Percentiles rank a stretch among this genome's conserved stretches.
Conservation (phyloP, 164 flowering plant genomes). For the Sedum album region DNA sequence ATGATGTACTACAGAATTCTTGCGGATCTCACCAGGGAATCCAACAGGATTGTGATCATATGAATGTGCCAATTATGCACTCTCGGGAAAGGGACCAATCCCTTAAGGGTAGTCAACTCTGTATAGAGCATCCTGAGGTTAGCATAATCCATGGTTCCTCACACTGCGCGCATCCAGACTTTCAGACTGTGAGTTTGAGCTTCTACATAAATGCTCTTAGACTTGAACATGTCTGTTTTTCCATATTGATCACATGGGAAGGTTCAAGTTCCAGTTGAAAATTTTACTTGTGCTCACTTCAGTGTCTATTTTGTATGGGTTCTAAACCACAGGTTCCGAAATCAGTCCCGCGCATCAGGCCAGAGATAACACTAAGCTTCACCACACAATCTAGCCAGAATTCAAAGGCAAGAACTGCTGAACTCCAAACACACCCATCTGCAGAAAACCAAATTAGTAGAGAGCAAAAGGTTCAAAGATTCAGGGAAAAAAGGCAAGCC, state of each 20-base stretch:
- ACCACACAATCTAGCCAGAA: neutral
- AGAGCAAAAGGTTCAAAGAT: neutral
- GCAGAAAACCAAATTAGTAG: conserved; percentile 1
- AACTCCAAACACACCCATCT: neutral
- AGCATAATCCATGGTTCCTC: neutral
- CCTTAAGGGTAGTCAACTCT: neutral
- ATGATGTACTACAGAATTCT: conserved; percentile 1
- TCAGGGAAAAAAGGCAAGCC: conserved; percentile 6
- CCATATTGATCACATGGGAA: neutral
- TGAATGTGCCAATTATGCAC: conserved; percentile 2
- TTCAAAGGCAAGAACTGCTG: neutral
- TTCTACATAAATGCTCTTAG: neutral
- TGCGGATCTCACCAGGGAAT: neutral
- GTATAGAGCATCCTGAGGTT: neutral
- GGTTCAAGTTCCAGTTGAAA: neutral
- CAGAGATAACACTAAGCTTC: conserved; percentile 3
- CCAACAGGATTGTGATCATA: neutral
- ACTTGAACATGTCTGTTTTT: neutral
- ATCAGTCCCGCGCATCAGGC: neutral
- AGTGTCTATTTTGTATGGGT: neutral
- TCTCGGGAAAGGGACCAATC: neutral
- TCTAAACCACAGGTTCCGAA: neutral
- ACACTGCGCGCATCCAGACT: neutral
- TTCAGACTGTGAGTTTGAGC: neutral
- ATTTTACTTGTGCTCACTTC: neutral